A percentile compares a stretch with the other conserved stretches of the same genome.
phyloP scores from a whole-genome alignment of 176 grass and related monocot genomes.

The Puccinellia tenuiflora region DNA sequence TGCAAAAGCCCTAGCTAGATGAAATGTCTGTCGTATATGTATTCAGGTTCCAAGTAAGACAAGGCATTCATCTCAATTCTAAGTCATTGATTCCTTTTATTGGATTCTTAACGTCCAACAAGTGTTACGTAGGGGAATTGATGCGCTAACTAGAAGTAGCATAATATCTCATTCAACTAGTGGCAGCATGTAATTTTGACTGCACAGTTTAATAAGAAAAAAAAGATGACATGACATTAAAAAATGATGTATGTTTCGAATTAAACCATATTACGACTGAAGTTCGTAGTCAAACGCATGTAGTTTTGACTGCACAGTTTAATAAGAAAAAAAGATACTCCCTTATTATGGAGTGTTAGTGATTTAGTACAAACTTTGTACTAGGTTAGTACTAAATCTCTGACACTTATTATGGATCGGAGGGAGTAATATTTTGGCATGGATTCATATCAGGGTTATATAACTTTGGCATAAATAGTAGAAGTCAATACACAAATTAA shows the following conservation, averaged over 20 bases:
- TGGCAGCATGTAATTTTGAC: too few relatives aligned
- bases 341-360: too few relatives aligned
- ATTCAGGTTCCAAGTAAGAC: background rate
- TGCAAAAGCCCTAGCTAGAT: background rate
- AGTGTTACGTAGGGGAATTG: background rate
- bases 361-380: too few relatives aligned
- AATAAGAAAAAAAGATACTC: too few relatives aligned
- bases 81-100: background rate
- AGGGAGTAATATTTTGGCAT: too few relatives aligned
- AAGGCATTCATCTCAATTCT: background rate
- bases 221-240: background rate
- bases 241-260: background rate
- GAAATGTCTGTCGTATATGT: background rate
- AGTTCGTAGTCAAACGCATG: background rate
- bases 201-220: too few relatives aligned
- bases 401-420: too few relatives aligned
- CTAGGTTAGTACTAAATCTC: too few relatives aligned
- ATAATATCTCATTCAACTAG: background rate
- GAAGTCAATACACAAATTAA: too few relatives aligned
- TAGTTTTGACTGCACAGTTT: background rate
- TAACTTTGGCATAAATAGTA: too few relatives aligned
- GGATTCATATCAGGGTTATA: too few relatives aligned
- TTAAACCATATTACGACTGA: background rate
- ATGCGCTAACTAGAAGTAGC: slow-evolving; percentile 8
- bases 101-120: background rate